These are phyloP conservation scores for Mucor velutinosus DNA, from an alignment of 371 early-diverging fungal species.

Conservation along the genomic window DNA sequence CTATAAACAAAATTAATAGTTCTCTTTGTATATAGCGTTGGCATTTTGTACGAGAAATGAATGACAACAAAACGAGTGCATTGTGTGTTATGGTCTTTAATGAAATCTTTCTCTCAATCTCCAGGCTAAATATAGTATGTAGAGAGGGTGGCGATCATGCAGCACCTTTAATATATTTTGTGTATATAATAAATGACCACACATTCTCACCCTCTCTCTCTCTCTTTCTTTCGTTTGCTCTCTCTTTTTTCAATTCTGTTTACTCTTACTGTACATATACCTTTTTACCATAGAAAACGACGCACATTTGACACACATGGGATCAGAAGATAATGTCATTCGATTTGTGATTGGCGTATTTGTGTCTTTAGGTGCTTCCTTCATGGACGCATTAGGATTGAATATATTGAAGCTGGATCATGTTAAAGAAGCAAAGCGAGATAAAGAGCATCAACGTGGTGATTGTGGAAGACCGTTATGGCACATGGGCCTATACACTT, in stretches of 20 bases:
- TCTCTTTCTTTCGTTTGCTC: neutral
- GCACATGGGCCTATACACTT: conserved; percentile 71
- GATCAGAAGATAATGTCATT: conserved; percentile 42
- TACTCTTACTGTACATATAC: conserved; percentile 1
- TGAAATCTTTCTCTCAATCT: neutral
- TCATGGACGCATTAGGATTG: conserved; percentile 73
- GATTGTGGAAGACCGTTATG: conserved; percentile 71
- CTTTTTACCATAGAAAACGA: conserved; percentile 10
- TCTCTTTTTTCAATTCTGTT: conserved; percentile 7
- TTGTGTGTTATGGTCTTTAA: neutral
- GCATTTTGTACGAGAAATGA: neutral
- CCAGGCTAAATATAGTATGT: neutral
- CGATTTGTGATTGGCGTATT: conserved; percentile 67
- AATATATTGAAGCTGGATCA: conserved; percentile 73
- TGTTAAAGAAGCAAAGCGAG: conserved; percentile 55
- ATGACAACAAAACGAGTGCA: neutral
- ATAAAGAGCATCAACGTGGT: conserved; percentile 49
- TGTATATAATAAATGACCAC: neutral
- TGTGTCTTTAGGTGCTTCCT: conserved; percentile 64
- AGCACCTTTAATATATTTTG: neutral
- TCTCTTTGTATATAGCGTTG: neutral
- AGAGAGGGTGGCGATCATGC: neutral
- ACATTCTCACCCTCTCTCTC: conserved; percentile 4
- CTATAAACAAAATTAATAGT: neutral
- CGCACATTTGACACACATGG: conserved; percentile 18